Base-by-base conservation (phyloP, 225 moss, liverwort and hornwort genomes). In the Marchantia polymorpha region DNA sequence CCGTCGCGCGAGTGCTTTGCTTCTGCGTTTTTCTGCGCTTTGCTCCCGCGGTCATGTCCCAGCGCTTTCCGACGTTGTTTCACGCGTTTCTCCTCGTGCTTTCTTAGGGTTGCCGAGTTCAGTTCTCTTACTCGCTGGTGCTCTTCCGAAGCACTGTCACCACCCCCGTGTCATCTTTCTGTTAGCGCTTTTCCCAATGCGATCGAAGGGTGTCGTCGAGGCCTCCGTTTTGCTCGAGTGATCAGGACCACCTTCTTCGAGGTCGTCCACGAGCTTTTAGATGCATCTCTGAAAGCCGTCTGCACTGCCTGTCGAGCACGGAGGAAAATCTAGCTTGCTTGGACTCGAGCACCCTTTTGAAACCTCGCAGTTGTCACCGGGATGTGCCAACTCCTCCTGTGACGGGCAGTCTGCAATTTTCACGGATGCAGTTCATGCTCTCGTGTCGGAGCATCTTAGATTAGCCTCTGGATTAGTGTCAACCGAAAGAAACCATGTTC, bases 71-170 rank as follows among this genome's bases (percentile, higher is more conserved):
- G 47, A 51, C 54, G 54, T 26, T 73, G 52, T 51, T 55, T 27
- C 53, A 54, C 53, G 52, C 25, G 53, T 75, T 31, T 59, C 31
- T 20, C 51, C 20, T 54, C 20, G 39, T 75, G 39, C 58, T 39
- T 59, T 75, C 58, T 55, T 75, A 75, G 75, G 75, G 75, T 75
- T 75, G 75, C 27, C 0, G 46, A 59, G 31, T 75, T 75, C 13
- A 53, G 29, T 27, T 55, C 29, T 54, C 15, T 8, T 55, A 27
- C 1, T 74, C 26, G 26, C 55, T 26, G 16, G 27, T 12, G 31
- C 39, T 15, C 75, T 31, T 10, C 15, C 39, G 20, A 29, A 20
- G 53, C 19, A 72, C 26, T 75, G 75, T 39, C 59, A 58, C 8
- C 2, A 39, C 19, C 59, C 46, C 39, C 14, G 27, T 17, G 25